These are phyloP conservation scores for Cryptosporidium baileyi DNA, from an alignment of 169 alveolate species.

Conservation along the genomic window DNA sequence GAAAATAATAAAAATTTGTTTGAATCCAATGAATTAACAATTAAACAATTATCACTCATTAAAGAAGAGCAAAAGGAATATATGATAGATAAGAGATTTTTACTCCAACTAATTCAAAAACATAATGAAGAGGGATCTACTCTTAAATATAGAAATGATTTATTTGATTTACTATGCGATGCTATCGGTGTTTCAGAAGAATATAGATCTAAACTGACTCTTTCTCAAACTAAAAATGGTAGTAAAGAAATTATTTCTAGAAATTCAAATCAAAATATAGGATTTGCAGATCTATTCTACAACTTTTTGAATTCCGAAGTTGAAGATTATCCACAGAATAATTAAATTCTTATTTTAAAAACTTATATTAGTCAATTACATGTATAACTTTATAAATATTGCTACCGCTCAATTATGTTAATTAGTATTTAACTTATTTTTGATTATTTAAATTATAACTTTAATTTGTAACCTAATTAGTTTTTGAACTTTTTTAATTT, in stretches of 20 bases:
- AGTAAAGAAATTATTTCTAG: background rate
- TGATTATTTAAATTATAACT: no score
- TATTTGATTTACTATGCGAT: constrained; percentile 52
- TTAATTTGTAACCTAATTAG: no score
- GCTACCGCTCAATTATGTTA: no score
- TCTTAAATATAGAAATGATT: constrained; percentile 43
- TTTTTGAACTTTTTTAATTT: no score
- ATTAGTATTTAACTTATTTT: no score
- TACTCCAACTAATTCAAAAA: constrained; percentile 34
- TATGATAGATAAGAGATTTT: constrained; percentile 47
- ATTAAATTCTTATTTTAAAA: no score
- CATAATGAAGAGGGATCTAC: constrained; percentile 44
- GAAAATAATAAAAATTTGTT: constrained; percentile 47
- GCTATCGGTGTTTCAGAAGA: constrained; percentile 37
- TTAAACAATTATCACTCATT: background rate
- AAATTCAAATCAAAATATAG: constrained; percentile 18
- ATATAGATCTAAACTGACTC: background rate
- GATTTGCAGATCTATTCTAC: constrained; percentile 56
- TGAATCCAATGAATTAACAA: constrained; percentile 8
- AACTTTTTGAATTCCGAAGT: constrained; percentile 55
- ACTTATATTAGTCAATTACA: no score
- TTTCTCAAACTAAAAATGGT: background rate
- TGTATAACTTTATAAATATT: no score
- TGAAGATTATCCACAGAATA: background rate
- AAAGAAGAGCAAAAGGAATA: constrained; percentile 26